Conservation (phyloP, 2,329 filamentous ascomycete species). For the Colletotrichum horii region DNA sequence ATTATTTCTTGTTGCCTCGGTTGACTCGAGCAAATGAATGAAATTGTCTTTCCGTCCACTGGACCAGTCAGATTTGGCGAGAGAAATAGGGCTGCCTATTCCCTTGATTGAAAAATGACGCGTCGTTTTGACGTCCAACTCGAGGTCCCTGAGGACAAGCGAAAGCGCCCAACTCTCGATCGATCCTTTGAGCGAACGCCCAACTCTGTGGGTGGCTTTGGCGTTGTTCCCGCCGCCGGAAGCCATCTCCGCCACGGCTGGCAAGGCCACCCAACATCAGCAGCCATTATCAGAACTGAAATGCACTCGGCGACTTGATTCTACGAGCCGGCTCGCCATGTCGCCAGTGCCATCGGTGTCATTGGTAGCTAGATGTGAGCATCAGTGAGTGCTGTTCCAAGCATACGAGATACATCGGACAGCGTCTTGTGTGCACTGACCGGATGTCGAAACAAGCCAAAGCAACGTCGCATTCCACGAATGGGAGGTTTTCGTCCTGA, state of each 20-base stretch:
- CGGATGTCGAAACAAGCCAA: neutral
- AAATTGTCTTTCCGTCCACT: neutral
- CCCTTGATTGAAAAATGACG: neutral
- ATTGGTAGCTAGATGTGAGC: neutral
- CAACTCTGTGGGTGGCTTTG: neutral
- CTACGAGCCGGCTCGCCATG: neutral
- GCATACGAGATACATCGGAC: neutral
- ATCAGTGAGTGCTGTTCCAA: neutral
- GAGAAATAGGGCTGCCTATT: neutral
- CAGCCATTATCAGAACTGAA: neutral
- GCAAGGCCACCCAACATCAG: neutral
- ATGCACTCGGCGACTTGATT: neutral
- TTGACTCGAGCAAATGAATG: neutral
- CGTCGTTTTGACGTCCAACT: neutral
- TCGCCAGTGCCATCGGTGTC: neutral
- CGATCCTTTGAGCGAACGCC: neutral
- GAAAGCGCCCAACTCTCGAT: neutral
- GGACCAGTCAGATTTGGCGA: neutral
- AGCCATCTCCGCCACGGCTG: too few relatives aligned
- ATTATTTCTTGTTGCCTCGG: neutral
- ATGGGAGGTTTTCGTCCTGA: neutral
- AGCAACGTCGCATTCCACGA: slow-evolving; percentile 1
- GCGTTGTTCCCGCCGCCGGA: neutral
- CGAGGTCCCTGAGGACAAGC: neutral
- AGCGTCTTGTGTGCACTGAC: neutral